Percentiles rank a stretch among this genome's conserved stretches.
Conservation (phyloP, 805 yeast species). For the Yarrowia keelungensis region DNA sequence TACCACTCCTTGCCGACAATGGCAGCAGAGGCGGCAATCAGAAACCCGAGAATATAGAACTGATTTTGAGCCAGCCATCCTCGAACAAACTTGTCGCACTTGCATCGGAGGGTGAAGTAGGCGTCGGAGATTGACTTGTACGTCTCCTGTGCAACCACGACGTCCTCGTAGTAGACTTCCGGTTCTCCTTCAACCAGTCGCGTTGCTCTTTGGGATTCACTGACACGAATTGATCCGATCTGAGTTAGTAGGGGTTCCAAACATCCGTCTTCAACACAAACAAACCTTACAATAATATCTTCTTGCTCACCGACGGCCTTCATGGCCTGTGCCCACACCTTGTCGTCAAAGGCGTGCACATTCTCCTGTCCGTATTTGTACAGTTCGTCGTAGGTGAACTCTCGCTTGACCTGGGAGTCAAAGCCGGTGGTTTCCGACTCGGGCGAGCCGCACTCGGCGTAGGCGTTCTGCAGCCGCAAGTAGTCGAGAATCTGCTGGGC, state of each 20-base stretch:
- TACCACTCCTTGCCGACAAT: conserved; percentile 20
- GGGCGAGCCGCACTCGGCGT: conserved; percentile 58
- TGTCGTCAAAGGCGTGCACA: conserved; percentile 36
- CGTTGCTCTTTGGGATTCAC: conserved; percentile 22
- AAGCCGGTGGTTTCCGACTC: conserved; percentile 45
- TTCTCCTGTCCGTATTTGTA: conserved; percentile 24
- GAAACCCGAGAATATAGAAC: conserved; percentile 37
- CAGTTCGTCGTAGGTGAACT: conserved; percentile 33
- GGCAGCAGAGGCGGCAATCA: conserved; percentile 23
- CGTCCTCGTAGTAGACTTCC: conserved; percentile 32
- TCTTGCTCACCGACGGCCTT: conserved; percentile 39
- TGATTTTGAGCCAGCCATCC: conserved; percentile 39
- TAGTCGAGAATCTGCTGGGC: conserved; percentile 68
- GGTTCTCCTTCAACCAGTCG: conserved; percentile 36
- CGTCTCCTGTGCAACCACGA: conserved; percentile 24
- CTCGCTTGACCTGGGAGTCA: conserved; percentile 5
- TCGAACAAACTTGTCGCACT: conserved; percentile 34
- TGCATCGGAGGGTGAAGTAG: conserved; percentile 37
- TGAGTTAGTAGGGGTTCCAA: conserved; percentile 23
- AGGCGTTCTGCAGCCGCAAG: conserved; percentile 72
- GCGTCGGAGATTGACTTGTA: conserved; percentile 37
- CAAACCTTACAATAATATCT: conserved; percentile 39
- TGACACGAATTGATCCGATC: conserved; percentile 35
- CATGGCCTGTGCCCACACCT: conserved; percentile 39
- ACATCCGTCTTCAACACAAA: conserved; percentile 14